phyloP scores from a whole-genome alignment of 176 grass and related monocot genomes.

The Triticum monococcum region DNA sequence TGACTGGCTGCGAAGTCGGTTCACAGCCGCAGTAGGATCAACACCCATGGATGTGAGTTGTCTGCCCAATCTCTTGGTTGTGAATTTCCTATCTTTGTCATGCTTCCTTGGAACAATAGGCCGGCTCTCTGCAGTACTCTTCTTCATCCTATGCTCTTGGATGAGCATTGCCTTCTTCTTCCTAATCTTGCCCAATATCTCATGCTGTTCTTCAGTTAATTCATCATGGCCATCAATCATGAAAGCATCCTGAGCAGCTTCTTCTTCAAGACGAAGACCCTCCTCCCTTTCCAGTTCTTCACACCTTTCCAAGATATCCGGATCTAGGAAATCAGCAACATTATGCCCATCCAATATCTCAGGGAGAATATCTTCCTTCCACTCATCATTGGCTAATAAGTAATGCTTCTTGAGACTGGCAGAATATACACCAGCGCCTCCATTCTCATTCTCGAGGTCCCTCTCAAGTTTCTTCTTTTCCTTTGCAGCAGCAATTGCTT shows the following conservation, averaged over 20 bases:
- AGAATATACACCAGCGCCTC: constrained; percentile 86
- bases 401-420: constrained; percentile 72
- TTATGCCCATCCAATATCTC: constrained; percentile 81
- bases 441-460: constrained; percentile 67
- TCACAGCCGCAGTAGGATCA: constrained; percentile 52
- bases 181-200: constrained; percentile 58
- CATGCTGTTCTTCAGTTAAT: constrained; percentile 44
- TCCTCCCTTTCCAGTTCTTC: constrained; percentile 78
- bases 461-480: constrained; percentile 69
- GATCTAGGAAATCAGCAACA: constrained; percentile 76
- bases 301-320: constrained; percentile 60
- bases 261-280: constrained; percentile 59
- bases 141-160: constrained; percentile 82
- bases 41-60: constrained; percentile 56
- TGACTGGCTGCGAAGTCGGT: constrained; percentile 39
- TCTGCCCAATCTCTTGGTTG: constrained; percentile 36
- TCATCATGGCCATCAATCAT: constrained; percentile 66
- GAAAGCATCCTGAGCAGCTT: constrained; percentile 51
- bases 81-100: constrained; percentile 52
- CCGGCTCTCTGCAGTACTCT: constrained; percentile 80
- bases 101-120: constrained; percentile 70
- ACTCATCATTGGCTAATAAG: constrained; percentile 58
- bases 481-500: constrained; percentile 38
- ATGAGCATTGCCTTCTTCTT: constrained; percentile 67
- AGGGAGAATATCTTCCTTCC: constrained; percentile 64